A percentile compares a stretch with the other conserved stretches of the same genome.
phyloP scores from a whole-genome alignment of 176 grass and related monocot genomes.

The Puccinellia tenuiflora region DNA sequence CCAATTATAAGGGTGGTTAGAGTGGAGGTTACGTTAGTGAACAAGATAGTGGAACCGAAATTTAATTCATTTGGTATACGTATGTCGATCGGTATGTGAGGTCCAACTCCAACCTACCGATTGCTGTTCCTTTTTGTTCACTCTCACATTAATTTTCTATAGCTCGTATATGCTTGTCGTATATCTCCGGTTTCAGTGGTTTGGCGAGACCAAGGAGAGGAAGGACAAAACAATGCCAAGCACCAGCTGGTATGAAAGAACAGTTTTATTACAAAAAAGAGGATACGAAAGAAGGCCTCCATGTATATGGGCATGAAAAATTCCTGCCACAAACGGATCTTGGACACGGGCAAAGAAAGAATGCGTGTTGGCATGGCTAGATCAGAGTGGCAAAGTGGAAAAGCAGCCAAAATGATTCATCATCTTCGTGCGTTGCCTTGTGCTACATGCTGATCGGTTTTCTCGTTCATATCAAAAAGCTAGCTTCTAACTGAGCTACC shows the following conservation, averaged over 20 bases:
- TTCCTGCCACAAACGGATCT: too few relatives aligned
- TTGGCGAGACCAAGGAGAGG: too few relatives aligned
- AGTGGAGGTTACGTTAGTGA: slow-evolving; percentile 9
- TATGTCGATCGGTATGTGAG: background rate
- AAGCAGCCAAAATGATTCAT: background rate
- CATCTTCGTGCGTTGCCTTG: background rate
- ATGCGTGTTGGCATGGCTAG: background rate
- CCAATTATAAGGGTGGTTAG: slow-evolving; percentile 1
- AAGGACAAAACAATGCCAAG: too few relatives aligned
- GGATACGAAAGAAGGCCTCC: too few relatives aligned
- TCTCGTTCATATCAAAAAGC: background rate
- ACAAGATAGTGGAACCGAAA: background rate
- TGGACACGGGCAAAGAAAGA: too few relatives aligned
- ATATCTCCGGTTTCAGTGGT: too few relatives aligned
- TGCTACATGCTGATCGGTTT: background rate
- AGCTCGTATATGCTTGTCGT: too few relatives aligned
- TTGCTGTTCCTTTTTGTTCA: background rate
- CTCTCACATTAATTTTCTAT: background rate
- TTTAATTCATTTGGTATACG: too few relatives aligned
- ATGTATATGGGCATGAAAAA: too few relatives aligned
- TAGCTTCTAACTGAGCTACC: background rate
- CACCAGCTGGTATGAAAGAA: background rate
- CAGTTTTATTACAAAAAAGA: too few relatives aligned
- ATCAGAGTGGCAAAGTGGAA: background rate
- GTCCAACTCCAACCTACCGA: background rate